Conservation (phyloP, 2,329 filamentous ascomycete species). For the Botrytis fabae region DNA sequence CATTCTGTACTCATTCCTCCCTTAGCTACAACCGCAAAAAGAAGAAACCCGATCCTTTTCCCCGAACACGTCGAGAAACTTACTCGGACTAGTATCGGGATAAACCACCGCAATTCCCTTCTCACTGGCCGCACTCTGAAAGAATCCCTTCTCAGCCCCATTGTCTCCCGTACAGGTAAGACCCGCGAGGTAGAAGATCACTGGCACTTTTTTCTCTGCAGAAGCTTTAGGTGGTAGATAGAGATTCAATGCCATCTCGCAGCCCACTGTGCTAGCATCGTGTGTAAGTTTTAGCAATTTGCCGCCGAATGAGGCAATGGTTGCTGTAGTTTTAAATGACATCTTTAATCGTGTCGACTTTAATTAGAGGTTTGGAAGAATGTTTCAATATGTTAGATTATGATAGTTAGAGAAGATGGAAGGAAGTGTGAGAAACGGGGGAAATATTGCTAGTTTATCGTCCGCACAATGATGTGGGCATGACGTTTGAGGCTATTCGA, state of each 20-base stretch:
- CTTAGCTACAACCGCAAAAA: not conserved
- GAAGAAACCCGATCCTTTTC: not conserved
- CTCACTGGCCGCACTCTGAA: slow-evolving; percentile 77
- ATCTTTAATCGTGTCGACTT: slow-evolving; percentile 48
- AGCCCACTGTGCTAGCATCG: slow-evolving; percentile 73
- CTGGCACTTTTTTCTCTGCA: slow-evolving; percentile 58
- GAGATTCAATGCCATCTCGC: slow-evolving; percentile 89
- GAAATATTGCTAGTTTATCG: not conserved
- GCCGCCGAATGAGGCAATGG: slow-evolving; percentile 89
- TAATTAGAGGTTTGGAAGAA: not conserved
- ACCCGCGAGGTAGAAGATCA: slow-evolving; percentile 91
- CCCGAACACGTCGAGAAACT: slow-evolving; percentile 34
- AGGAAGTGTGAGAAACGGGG: not conserved
- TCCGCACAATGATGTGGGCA: slow-evolving; percentile 21
- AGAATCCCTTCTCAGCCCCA: slow-evolving; percentile 80
- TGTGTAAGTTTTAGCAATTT: slow-evolving; percentile 94
- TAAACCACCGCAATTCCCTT: slow-evolving; percentile 90
- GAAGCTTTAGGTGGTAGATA: slow-evolving; percentile 76
- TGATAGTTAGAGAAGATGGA: not conserved
- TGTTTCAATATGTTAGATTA: not conserved
- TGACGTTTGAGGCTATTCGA: slow-evolving; percentile 36
- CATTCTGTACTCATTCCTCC: not conserved
- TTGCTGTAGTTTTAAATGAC: slow-evolving; percentile 86
- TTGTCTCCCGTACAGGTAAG: slow-evolving; percentile 94
- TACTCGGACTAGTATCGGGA: slow-evolving; percentile 91